Percentiles rank a stretch among this genome's conserved stretches.
phyloP scores from a whole-genome alignment of 2,329 filamentous ascomycete species.

The Lachnellula willkommii region DNA sequence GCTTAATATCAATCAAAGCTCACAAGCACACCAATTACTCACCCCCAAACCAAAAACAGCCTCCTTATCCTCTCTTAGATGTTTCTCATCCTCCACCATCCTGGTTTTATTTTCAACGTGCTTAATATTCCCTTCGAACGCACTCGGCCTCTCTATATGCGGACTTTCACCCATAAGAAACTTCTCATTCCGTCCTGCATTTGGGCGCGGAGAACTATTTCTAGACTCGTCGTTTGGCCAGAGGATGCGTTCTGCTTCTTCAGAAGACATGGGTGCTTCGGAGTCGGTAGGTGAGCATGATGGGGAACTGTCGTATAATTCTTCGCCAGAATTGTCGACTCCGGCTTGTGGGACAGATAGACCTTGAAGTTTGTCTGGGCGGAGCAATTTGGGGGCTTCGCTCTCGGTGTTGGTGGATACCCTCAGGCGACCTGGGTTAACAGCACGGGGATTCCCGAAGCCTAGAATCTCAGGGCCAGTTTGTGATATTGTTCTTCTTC shows the following conservation, averaged over 20 bases:
- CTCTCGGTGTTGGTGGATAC: conserved; percentile 3
- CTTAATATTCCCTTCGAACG: not conserved
- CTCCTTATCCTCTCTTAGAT: conserved; percentile 29
- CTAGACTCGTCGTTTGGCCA: conserved; percentile 13
- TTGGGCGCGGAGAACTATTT: too few relatives aligned
- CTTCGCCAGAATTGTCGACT: not conserved
- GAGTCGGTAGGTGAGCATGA: not conserved
- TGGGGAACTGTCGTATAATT: conserved; percentile 19
- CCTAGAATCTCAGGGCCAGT: conserved; percentile 2
- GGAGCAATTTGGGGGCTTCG: conserved; percentile 17
- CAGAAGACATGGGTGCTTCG: conserved; percentile 19
- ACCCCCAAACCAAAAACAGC: not conserved
- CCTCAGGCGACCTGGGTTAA: not conserved
- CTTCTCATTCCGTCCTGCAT: not conserved
- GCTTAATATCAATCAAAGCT: not conserved
- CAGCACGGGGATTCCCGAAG: not conserved
- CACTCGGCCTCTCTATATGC: not conserved
- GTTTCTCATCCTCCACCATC: conserved; percentile 34
- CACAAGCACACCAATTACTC: too few relatives aligned
- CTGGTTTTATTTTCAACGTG: conserved; percentile 40
- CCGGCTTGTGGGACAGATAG: not conserved
- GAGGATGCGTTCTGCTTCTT: conserved; percentile 28
- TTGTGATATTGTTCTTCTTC: conserved; percentile 10
- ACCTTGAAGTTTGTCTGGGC: conserved; percentile 1
- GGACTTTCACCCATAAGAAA: conserved; percentile 13